phyloP scores from a whole-genome alignment of 805 yeast species.

The Kodamaea jinghongensis region DNA sequence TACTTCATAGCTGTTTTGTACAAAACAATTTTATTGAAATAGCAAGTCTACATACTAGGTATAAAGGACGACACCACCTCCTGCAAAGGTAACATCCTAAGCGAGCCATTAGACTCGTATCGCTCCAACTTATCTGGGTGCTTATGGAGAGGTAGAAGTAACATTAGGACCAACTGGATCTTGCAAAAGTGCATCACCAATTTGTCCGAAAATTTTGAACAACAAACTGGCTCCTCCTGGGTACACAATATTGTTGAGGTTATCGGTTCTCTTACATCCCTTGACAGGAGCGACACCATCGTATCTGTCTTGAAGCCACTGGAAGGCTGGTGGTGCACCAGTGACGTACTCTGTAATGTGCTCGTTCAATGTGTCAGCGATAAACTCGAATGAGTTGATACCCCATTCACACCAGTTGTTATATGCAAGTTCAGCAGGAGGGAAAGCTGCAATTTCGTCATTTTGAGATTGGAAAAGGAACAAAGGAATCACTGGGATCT shows the following conservation, averaged over 20 bases:
- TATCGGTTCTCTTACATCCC: constrained; percentile 33
- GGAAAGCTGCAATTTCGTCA: constrained; percentile 14
- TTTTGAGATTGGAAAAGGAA: constrained; percentile 11
- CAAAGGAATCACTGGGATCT: constrained; percentile 10
- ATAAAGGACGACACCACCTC: no score
- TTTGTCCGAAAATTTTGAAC: no score
- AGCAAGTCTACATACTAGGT: no score
- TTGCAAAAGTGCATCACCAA: no score
- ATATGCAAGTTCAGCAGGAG: constrained; percentile 14
- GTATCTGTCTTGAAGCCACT: constrained; percentile 18
- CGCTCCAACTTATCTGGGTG: no score
- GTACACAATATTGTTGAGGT: constrained; percentile 46
- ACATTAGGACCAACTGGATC: no score
- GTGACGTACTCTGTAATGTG: constrained; percentile 18
- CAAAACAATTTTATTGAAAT: no score
- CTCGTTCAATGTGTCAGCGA: constrained; percentile 22
- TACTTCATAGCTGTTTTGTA: no score
- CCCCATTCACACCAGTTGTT: constrained; percentile 26
- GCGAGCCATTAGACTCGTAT: no score
- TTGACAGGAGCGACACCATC: constrained; percentile 13
- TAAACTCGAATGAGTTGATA: constrained; percentile 19
- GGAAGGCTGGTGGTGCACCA: constrained; percentile 18
- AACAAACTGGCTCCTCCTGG: constrained; percentile 26
- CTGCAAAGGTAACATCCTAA: no score
- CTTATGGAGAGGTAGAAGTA: no score